Base-by-base conservation (phyloP, 306 rosid genomes). In the Fragaria iinumae region DNA sequence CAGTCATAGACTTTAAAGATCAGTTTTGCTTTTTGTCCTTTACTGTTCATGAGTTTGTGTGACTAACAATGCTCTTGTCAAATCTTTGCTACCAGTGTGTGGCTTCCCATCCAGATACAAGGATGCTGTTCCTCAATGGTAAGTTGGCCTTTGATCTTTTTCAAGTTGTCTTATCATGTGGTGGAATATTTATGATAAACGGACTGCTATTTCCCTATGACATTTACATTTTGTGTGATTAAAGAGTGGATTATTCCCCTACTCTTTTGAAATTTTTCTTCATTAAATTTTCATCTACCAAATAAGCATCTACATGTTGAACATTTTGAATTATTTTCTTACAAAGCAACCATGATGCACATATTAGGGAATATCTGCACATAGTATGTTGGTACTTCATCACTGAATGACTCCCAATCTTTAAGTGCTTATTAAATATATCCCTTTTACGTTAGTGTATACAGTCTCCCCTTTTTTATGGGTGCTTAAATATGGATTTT, bases 51-150 rank as follows among this genome's bases (percentile, higher is more conserved):
- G 18, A 21, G 17, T 9, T 32, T 16, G 17, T 74, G 41, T 48
- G 47, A 45, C 56, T 63, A 63, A 62, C 55, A 53, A 36, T 67
- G 69, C 76, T 44, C 57, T 82, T 76, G 10, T 78, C 41, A 39
- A 18, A n/a, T 67, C 27, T 60, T 62, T 59, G 86, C 80, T 76
- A 77, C 63, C 88, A 94, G 96, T 90, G 94, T 44, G 95, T 90
- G 73, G 98, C 98, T n/a, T 90, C 98, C 78, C 95, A 94, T 78
- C 89, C 93, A 18, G 91, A 90, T 23, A 94, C 98, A 73, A 89
- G 93, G 85, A 88, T 90, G 89, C 69, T 83, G 81, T 94, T 94
- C 83, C 90, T 94, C 44, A 87, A 89, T 25, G 98, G 97, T 94
- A 94, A 85, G 83, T 48, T 69, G 59, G 27, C 25, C 76, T 62